Percentiles rank a stretch among this genome's conserved stretches.
phyloP scores from a whole-genome alignment of 768 basidiomycete genomes.

The Lactifluus subvellereus region DNA sequence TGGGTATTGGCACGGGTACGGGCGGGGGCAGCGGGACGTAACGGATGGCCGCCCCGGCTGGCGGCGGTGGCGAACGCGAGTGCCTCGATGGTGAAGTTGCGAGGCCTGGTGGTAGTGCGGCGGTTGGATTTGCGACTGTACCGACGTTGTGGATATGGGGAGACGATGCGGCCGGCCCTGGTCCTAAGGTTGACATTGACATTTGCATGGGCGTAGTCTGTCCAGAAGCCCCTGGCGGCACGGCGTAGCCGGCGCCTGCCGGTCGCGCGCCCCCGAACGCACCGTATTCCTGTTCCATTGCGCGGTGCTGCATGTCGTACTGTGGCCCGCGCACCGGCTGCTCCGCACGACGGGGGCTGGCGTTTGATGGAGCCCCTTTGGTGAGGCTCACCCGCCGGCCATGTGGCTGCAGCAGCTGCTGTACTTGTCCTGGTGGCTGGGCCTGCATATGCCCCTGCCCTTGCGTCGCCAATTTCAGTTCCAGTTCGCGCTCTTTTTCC shows the following conservation, averaged over 20 bases:
- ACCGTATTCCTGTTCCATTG: constrained; percentile 85
- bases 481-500: constrained; percentile 38
- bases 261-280: constrained; percentile 25
- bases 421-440: constrained; percentile 31
- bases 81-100: constrained; percentile 50
- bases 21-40: neutral
- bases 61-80: constrained; percentile 21
- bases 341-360: constrained; percentile 61
- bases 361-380: constrained; percentile 48
- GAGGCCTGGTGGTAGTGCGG: constrained; percentile 33
- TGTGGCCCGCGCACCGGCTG: constrained; percentile 84
- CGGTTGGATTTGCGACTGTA: constrained; percentile 17
- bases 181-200: constrained; percentile 1
- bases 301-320: constrained; percentile 91
- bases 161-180: constrained; percentile 29
- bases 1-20: neutral
- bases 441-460: neutral
- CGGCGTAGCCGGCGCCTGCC: constrained; percentile 22
- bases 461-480: constrained; percentile 32
- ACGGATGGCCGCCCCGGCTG: neutral
- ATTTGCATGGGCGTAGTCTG: constrained; percentile 11
- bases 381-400: constrained; percentile 54
- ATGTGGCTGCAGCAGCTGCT: constrained; percentile 41
- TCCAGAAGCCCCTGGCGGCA: constrained; percentile 36
- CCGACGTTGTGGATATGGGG: constrained; percentile 30